phyloP scores from a whole-genome alignment of 441 rosid species.

The Erysimum cheiri region DNA sequence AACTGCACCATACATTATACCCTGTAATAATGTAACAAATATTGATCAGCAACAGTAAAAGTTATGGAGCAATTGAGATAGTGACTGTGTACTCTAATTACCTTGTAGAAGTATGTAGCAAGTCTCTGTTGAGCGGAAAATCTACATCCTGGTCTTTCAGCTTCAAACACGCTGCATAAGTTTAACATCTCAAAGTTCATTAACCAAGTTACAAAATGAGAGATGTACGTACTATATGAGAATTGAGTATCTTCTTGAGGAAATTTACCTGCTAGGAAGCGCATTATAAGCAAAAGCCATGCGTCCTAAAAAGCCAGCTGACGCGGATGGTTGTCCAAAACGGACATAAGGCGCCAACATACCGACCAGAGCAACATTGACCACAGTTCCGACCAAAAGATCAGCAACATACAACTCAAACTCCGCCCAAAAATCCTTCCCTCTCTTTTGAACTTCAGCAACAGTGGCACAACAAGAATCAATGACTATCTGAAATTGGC shows the following conservation, averaged over 20 bases:
- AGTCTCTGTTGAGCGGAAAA: constrained; percentile 72
- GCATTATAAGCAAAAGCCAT: constrained; percentile 66
- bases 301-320: constrained; percentile 65
- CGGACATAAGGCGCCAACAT: constrained; percentile 87
- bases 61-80: background rate
- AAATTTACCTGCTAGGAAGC: constrained; percentile 77
- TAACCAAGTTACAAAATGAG: background rate
- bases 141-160: constrained; percentile 80
- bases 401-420: constrained; percentile 82
- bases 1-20: constrained; percentile 73
- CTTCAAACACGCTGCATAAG: constrained; percentile 75
- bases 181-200: constrained; percentile 26
- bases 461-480: constrained; percentile 85
- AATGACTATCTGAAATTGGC: constrained; percentile 65
- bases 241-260: constrained; percentile 19
- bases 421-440: constrained; percentile 85
- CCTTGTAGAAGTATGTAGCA: constrained; percentile 82
- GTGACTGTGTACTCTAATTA: constrained; percentile 16
- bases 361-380: constrained; percentile 76
- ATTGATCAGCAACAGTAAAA: constrained; percentile 8
- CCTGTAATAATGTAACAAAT: constrained; percentile 49
- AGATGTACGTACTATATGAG: background rate
- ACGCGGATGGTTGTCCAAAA: constrained; percentile 66
- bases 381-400: constrained; percentile 76
- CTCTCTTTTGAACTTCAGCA: constrained; percentile 86